Conservation (phyloP, 768 basidiomycete genomes). For the Pleurotus eryngii region DNA sequence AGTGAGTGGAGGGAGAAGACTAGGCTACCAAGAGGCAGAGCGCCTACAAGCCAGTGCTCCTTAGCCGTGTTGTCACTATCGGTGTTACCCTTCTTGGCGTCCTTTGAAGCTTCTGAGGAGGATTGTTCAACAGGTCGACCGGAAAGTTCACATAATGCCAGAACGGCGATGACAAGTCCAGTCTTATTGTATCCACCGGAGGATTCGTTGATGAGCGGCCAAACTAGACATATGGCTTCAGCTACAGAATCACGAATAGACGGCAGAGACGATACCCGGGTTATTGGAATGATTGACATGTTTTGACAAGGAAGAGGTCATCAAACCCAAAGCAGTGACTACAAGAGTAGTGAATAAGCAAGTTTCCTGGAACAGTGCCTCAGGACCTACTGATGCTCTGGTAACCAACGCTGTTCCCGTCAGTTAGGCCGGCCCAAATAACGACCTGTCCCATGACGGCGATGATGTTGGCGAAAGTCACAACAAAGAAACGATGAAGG, state of each 20-base stretch:
- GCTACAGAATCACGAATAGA: too few relatives aligned
- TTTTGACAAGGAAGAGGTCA: conserved; percentile 67
- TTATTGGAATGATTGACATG: conserved; percentile 80
- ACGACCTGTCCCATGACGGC: conserved; percentile 48
- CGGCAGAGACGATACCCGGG: conserved; percentile 44
- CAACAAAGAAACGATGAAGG: conserved; percentile 50
- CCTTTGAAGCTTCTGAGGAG: conserved; percentile 3
- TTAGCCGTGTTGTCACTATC: conserved; percentile 9
- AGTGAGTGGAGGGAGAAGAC: conserved; percentile 73
- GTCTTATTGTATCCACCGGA: conserved; percentile 71
- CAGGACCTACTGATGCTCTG: conserved; percentile 42
- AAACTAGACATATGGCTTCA: conserved; percentile 42
- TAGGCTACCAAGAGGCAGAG: conserved; percentile 62
- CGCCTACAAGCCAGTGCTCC: conserved; percentile 25
- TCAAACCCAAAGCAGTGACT: conserved; percentile 68
- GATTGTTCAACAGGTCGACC: conserved; percentile 33
- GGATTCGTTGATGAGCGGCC: conserved; percentile 68
- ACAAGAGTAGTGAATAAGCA: conserved; percentile 4
- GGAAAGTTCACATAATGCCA: conserved; percentile 56
- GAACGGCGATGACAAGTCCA: conserved; percentile 53
- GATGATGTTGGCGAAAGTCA: conserved; percentile 50
- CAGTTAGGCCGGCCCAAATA: conserved; percentile 44
- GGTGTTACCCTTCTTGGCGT: not conserved
- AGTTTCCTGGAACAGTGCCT: not conserved
- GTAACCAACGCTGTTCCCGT: conserved; percentile 32